A percentile compares a stretch with the other conserved stretches of the same genome.
Conservation (phyloP, 768 basidiomycete genomes). For the Rhodotorula kratochvilovae region DNA sequence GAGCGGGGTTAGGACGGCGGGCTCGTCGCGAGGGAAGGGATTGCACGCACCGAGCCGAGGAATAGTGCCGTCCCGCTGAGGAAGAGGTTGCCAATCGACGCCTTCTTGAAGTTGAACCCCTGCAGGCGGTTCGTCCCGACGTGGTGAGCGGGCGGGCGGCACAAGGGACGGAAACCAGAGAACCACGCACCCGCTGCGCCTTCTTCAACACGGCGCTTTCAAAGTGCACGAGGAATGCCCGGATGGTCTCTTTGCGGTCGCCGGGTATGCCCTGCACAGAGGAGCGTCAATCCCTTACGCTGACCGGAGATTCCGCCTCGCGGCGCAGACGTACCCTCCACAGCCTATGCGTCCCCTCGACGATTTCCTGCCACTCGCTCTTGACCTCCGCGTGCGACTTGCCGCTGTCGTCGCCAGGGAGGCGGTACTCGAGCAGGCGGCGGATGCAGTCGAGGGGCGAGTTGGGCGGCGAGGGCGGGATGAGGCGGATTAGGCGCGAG, state of each 20-base stretch:
- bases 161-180: too few relatives aligned
- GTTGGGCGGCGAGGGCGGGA: slow-evolving; percentile 1
- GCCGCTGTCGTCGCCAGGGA: slow-evolving; percentile 59
- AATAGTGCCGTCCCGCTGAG: slow-evolving; percentile 82
- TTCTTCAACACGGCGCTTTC: slow-evolving; percentile 63
- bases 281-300: slow-evolving; percentile 50
- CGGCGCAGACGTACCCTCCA: slow-evolving; percentile 64
- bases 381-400: slow-evolving; percentile 63
- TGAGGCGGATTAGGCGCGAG: slow-evolving; percentile 35
- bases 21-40: too few relatives aligned
- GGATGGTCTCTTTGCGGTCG: slow-evolving; percentile 35
- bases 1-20: too few relatives aligned
- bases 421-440: slow-evolving; percentile 69
- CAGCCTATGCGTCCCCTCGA: slow-evolving; percentile 73
- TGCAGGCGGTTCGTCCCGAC: too few relatives aligned
- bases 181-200: slow-evolving; percentile 30
- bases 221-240: slow-evolving; percentile 88
- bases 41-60: slow-evolving; percentile 63
- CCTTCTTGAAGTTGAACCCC: slow-evolving; percentile 89
- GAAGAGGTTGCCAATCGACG: slow-evolving; percentile 59
- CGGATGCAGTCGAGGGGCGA: slow-evolving; percentile 62
- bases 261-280: slow-evolving; percentile 67
- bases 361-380: slow-evolving; percentile 67
- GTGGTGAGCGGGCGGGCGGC: too few relatives aligned
- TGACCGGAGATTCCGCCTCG: too few relatives aligned